Evolutionary conservation across 306 rosid genomes (phyloP).

Genomic region (Corylus heterophylla): DNA sequence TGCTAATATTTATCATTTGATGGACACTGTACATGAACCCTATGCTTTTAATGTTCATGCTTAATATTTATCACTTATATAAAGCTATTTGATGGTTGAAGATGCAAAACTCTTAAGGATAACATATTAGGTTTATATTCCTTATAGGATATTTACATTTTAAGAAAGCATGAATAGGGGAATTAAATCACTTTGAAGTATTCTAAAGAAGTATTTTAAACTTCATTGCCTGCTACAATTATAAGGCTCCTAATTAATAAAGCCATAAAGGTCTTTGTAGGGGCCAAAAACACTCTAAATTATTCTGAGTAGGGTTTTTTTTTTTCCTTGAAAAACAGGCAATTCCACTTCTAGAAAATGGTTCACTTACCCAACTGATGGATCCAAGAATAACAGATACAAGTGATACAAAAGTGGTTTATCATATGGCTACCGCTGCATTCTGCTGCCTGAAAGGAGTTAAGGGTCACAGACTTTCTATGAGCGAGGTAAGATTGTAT

Average conservation of each 20-base stretch:
- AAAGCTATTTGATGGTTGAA: background rate
- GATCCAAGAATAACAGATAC: conserved; percentile 29
- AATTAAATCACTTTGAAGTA: background rate
- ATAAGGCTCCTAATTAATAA: background rate
- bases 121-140: too few species aligned
- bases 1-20: background rate
- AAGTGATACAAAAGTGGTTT: conserved; percentile 20
- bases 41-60: too few species aligned
- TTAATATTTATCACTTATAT: too few species aligned
- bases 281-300: background rate
- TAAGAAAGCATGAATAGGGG: background rate
- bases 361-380: conserved; percentile 20
- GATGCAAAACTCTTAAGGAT: conserved; percentile 1
- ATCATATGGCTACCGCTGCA: conserved; percentile 31
- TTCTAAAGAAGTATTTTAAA: background rate
- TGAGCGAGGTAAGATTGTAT: conserved; percentile 28
- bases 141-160: background rate
- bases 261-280: background rate
- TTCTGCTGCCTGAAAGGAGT: conserved; percentile 26
- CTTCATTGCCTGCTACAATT: background rate
- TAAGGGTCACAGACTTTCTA: conserved; percentile 18
- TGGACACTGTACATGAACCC: too few species aligned
- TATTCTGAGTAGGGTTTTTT: background rate
- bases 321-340: conserved; percentile 9
- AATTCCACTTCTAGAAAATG: conserved; percentile 27